These are phyloP conservation scores for Boletus insuetus DNA, from an alignment of 768 basidiomycete species.

Conservation along the genomic window DNA sequence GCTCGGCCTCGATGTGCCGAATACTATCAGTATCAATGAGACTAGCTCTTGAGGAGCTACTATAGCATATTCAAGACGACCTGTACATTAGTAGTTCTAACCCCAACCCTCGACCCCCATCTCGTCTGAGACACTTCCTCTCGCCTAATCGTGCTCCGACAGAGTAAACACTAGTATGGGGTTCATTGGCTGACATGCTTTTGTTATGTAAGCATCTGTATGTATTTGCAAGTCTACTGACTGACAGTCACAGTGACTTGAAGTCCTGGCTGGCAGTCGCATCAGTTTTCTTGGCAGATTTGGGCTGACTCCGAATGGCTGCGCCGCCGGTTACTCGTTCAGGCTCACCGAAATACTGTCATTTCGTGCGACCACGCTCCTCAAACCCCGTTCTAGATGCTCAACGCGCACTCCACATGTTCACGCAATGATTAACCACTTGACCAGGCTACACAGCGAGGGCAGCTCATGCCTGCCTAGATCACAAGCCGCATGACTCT, in stretches of 20 bases:
- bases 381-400: conserved; percentile 27
- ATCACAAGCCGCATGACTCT: conserved; percentile 20
- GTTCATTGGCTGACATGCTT: background rate
- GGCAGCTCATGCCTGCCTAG: conserved; percentile 22
- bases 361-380: conserved; percentile 21
- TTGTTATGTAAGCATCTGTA: conserved; percentile 16
- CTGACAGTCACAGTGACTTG: too few relatives aligned
- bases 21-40: too few relatives aligned
- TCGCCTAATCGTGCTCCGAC: too few relatives aligned
- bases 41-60: too few relatives aligned
- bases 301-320: conserved; percentile 2
- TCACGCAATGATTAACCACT: conserved; percentile 26
- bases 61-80: too few relatives aligned
- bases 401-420: conserved; percentile 36
- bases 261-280: background rate
- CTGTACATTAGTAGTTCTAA: too few relatives aligned
- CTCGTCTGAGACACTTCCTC: too few relatives aligned
- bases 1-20: too few relatives aligned
- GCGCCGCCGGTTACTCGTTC: conserved; percentile 11
- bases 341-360: conserved; percentile 14
- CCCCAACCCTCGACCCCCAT: too few relatives aligned
- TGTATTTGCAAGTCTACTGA: too few relatives aligned
- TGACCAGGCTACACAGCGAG: conserved; percentile 25
- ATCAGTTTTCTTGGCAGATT: background rate
- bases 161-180: too few relatives aligned